Percentiles rank a stretch among this genome's conserved stretches.
Evolutionary conservation across 768 basidiomycete genomes (phyloP).

Genomic region (Collybia nuda): DNA sequence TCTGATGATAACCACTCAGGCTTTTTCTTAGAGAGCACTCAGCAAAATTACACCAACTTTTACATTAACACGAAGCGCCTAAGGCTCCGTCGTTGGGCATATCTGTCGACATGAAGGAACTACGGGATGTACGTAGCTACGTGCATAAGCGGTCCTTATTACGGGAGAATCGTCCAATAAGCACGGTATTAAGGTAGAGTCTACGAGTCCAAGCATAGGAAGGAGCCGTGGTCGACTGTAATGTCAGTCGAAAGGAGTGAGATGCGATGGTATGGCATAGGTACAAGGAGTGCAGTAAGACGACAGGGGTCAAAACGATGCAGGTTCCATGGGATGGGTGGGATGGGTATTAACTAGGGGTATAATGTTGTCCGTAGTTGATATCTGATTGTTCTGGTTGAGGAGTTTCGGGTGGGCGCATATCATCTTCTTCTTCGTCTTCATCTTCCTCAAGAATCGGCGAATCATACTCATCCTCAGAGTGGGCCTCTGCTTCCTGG

Average conservation of each 20-base stretch:
- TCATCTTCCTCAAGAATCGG: conserved; percentile 71
- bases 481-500: conserved; percentile 58
- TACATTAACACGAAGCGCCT: neutral
- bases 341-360: conserved; percentile 16
- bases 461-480: conserved; percentile 64
- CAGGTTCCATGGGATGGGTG: conserved; percentile 6
- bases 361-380: conserved; percentile 16
- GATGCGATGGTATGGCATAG: conserved; percentile 5
- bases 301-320: conserved; percentile 6
- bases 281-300: conserved; percentile 12
- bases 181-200: conserved; percentile 8
- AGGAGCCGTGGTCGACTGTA: neutral
- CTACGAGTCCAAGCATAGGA: conserved; percentile 11
- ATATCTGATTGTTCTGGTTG: conserved; percentile 10
- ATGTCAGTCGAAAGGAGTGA: neutral
- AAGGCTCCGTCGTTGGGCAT: neutral
- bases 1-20: neutral
- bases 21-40: neutral
- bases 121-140: conserved; percentile 12
- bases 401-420: conserved; percentile 11
- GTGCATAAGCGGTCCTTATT: conserved; percentile 15
- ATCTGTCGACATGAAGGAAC: neutral
- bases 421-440: conserved; percentile 44
- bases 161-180: conserved; percentile 14
- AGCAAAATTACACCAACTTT: neutral